Conservation (phyloP, 2,329 filamentous ascomycete genomes). For the Dactylellina leptospora region DNA sequence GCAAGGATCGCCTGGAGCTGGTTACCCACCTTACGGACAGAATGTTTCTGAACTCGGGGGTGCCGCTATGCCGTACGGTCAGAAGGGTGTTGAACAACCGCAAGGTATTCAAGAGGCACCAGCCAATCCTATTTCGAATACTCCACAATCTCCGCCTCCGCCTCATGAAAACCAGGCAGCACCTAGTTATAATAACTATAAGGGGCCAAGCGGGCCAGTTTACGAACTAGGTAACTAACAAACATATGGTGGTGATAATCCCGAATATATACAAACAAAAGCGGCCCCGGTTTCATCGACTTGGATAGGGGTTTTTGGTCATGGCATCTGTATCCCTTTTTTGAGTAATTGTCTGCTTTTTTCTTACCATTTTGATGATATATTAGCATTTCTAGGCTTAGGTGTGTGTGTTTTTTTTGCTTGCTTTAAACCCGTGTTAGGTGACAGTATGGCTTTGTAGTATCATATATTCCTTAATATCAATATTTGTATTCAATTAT, state of each 20-base stretch:
- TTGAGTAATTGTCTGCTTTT: no score
- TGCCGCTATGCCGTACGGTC: slow-evolving; percentile 43
- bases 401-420: slow-evolving; percentile 7
- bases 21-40: slow-evolving; percentile 38
- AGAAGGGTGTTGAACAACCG: slow-evolving; percentile 41
- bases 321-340: neutral
- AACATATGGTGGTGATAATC: no score
- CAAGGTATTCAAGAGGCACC: slow-evolving; percentile 46
- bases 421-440: no score
- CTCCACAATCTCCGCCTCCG: slow-evolving; percentile 16
- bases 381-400: neutral
- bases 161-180: slow-evolving; percentile 16
- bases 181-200: slow-evolving; percentile 18
- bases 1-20: slow-evolving; percentile 9
- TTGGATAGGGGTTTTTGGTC: no score
- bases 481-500: no score
- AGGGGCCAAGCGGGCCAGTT: slow-evolving; percentile 43
- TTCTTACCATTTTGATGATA: no score
- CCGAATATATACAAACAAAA: neutral
- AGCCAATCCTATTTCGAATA: slow-evolving; percentile 11
- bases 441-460: no score
- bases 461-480: no score
- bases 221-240: slow-evolving; percentile 42
- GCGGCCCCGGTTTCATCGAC: no score
- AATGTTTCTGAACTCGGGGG: slow-evolving; percentile 47